These are phyloP conservation scores for Pleurotus giganteus DNA, from an alignment of 768 basidiomycete genomes.

Conservation along the genomic window DNA sequence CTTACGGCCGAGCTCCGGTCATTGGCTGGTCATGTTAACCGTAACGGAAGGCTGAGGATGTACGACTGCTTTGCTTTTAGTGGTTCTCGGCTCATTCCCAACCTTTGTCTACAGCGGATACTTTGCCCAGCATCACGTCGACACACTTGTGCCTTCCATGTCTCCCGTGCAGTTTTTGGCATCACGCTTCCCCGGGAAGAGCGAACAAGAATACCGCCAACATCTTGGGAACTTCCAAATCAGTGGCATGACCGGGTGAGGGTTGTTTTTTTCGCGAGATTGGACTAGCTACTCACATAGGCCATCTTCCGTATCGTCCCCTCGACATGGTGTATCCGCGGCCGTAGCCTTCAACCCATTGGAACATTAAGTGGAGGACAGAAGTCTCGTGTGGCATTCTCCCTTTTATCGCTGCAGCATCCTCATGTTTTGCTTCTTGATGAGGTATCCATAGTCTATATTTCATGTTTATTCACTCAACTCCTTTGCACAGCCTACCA, in stretches of 20 bases:
- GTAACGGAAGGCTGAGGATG: conserved; percentile 92
- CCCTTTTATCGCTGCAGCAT: conserved; percentile 77
- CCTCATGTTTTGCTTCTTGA: conserved; percentile 94
- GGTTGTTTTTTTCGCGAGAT: conserved; percentile 6
- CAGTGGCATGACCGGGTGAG: conserved; percentile 89
- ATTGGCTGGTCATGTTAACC: conserved; percentile 73
- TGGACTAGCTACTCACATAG: conserved; percentile 2
- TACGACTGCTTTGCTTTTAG: conserved; percentile 26
- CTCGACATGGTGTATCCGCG: background rate
- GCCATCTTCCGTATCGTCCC: background rate
- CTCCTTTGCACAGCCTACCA: conserved; percentile 65
- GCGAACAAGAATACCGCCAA: conserved; percentile 92
- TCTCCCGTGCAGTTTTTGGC: conserved; percentile 95
- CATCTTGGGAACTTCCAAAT: conserved; percentile 98
- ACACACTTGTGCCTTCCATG: conserved; percentile 79
- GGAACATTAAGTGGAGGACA: conserved; percentile 94
- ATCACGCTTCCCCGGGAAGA: conserved; percentile 88
- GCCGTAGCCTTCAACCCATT: conserved; percentile 73
- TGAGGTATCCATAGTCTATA: conserved; percentile 54
- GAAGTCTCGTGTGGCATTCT: conserved; percentile 93
- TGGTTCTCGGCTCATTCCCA: background rate
- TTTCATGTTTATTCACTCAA: conserved; percentile 2
- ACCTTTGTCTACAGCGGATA: conserved; percentile 57
- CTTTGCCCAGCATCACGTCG: conserved; percentile 96
- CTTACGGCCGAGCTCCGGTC: conserved; percentile 83